Evolutionary conservation across 805 yeast genomes (phyloP).

Genomic region (Kodamaea neixiangensis): DNA sequence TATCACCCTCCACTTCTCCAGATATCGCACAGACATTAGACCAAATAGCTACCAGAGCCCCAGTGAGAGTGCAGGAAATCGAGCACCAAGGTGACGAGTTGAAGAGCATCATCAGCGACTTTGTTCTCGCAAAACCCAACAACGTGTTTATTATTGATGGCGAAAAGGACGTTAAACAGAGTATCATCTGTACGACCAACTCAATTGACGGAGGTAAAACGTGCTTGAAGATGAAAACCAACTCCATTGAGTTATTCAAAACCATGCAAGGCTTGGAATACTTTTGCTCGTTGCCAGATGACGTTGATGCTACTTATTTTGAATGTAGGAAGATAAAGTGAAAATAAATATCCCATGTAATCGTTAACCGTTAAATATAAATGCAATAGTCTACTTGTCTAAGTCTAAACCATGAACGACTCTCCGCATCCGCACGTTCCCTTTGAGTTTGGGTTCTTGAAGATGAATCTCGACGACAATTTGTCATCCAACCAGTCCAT

Average conservation of each 20-base stretch:
- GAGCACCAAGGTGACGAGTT: slow-evolving; percentile 2
- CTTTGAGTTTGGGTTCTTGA: slow-evolving; percentile 93
- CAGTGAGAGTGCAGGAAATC: slow-evolving; percentile 3
- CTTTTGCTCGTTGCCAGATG: slow-evolving; percentile 52
- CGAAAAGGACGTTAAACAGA: slow-evolving; percentile 35
- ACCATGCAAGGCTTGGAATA: slow-evolving; percentile 51
- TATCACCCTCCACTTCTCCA: slow-evolving; percentile 12
- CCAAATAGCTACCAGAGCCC: slow-evolving; percentile 22
- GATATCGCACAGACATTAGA: slow-evolving; percentile 31
- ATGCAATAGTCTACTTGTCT: background rate
- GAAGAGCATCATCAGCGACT: slow-evolving; percentile 28
- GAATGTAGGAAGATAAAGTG: slow-evolving; percentile 40
- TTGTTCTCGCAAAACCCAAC: slow-evolving; percentile 32
- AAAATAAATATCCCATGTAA: background rate
- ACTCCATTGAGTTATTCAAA: slow-evolving; percentile 46
- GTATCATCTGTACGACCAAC: slow-evolving; percentile 46
- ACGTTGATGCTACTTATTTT: slow-evolving; percentile 50
- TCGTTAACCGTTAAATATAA: background rate
- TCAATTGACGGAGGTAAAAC: slow-evolving; percentile 44
- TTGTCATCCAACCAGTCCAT: slow-evolving; percentile 99
- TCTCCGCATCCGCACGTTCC: slow-evolving; percentile 99
- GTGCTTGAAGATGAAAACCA: slow-evolving; percentile 44
- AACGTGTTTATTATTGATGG: slow-evolving; percentile 45
- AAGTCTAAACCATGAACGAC: slow-evolving; percentile 82
- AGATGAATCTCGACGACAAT: slow-evolving; percentile 83